Evolutionary conservation across 768 basidiomycete genomes (phyloP), one percentile per base, ranked within the genome.

Genomic region (Lentinula boryana): DNA sequence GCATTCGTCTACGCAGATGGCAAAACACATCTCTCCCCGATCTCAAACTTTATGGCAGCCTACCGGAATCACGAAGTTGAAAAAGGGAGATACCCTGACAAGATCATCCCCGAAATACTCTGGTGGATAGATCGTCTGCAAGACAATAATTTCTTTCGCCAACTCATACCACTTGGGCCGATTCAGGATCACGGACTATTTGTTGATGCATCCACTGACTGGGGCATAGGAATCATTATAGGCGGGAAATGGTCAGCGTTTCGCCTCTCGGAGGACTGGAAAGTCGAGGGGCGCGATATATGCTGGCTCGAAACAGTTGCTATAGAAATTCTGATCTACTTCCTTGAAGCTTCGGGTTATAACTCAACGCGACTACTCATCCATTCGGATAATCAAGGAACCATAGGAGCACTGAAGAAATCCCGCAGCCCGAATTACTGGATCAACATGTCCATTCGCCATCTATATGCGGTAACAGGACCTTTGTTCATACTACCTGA

Each of bases 171-270:
- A 58, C 62, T 8, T 36, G 36, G 46, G 33, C 62, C 63, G 1
- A 9, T 63, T 0, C 27, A 16, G 8, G 66, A 74, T 36, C 56
- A 68, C 4, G 60, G 61, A 0, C 65, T 77, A 21, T 75, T 40
- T 50, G 73, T 76, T 7, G 67, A 74, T 60, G 67, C 68, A 15
- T 67, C 68, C 3, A 71, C 73, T 5, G 68, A 65, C 12, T 72
- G 70, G 68, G 67, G 68, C 2, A 66, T 69, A 13, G 66, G 68
- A 5, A 53, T 65, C 23, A 5, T 51, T 4, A n/a, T 60, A n/a
- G 31, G 31, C 16, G 41, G 51, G 16, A 4, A 23, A 32, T 68
- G 63, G 63, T 60, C 56, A 0, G 64, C 67, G 2, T 67, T 63
- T 54, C 23, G 23, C 23, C 23, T 23, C 23, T 23, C 23, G 23